A percentile compares a stretch with the other conserved stretches of the same genome.
Evolutionary conservation across 2,329 filamentous ascomycete genomes (phyloP).

Genomic region (Torrubiella hemipterigena): DNA sequence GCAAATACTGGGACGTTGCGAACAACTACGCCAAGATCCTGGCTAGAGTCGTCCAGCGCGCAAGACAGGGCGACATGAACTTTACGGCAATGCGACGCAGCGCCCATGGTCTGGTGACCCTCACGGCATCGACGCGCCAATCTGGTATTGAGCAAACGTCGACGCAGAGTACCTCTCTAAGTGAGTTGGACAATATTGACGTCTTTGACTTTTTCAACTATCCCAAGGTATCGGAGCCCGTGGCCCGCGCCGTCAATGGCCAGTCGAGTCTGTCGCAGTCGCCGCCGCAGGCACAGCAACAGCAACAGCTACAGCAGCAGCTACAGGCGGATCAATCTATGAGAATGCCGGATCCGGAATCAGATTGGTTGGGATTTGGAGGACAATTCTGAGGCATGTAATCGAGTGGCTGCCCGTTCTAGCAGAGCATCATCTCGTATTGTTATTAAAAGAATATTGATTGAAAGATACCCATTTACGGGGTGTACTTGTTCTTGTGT

Average conservation of each 20-base stretch:
- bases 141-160: slow-evolving; percentile 25
- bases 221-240: slow-evolving; percentile 18
- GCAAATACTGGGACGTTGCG: slow-evolving; percentile 31
- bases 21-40: slow-evolving; percentile 28
- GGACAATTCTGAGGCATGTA: neutral
- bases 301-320: slow-evolving; percentile 11
- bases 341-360: slow-evolving; percentile 17
- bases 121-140: slow-evolving; percentile 21
- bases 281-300: slow-evolving; percentile 12
- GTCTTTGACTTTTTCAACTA: slow-evolving; percentile 34
- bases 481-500: too few relatives aligned
- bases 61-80: slow-evolving; percentile 20
- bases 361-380: slow-evolving; percentile 17
- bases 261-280: slow-evolving; percentile 14
- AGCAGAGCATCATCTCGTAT: too few relatives aligned
- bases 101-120: slow-evolving; percentile 24
- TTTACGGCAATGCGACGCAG: slow-evolving; percentile 28
- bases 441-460: too few relatives aligned
- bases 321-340: slow-evolving; percentile 10
- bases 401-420: neutral
- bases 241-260: slow-evolving; percentile 7
- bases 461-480: too few relatives aligned
- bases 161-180: slow-evolving; percentile 23
- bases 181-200: slow-evolving; percentile 30
- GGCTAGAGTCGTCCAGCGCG: slow-evolving; percentile 23